These are phyloP conservation scores for Lactarius quietus DNA, from an alignment of 768 basidiomycete species.

Conservation along the genomic window DNA sequence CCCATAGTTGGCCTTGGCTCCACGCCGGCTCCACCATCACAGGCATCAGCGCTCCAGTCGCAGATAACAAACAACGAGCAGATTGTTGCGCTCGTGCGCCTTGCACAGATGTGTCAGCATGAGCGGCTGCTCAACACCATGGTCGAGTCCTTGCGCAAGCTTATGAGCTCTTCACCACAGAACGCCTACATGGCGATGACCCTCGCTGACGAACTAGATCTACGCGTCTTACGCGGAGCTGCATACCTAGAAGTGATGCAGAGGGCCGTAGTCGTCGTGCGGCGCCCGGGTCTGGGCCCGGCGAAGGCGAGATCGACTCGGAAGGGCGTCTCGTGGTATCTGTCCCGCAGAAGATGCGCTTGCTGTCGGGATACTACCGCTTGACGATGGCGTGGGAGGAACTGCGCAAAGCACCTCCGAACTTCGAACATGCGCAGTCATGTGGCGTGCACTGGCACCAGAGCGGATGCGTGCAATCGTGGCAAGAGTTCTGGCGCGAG, in stretches of 20 bases:
- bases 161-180: slow-evolving; percentile 59
- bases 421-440: slow-evolving; percentile 60
- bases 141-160: slow-evolving; percentile 52
- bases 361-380: slow-evolving; percentile 67
- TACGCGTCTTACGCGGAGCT: slow-evolving; percentile 55
- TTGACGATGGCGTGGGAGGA: slow-evolving; percentile 65
- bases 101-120: slow-evolving; percentile 67
- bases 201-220: slow-evolving; percentile 64
- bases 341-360: slow-evolving; percentile 56
- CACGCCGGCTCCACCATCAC: slow-evolving; percentile 32
- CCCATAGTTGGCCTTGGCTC: slow-evolving; percentile 32
- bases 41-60: slow-evolving; percentile 8
- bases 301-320: slow-evolving; percentile 33
- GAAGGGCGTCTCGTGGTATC: slow-evolving; percentile 51
- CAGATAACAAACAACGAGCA: slow-evolving; percentile 26
- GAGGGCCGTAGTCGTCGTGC: slow-evolving; percentile 44
- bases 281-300: slow-evolving; percentile 24
- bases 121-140: slow-evolving; percentile 56
- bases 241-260: slow-evolving; percentile 77
- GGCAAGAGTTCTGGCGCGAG: slow-evolving; percentile 80
- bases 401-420: slow-evolving; percentile 51
- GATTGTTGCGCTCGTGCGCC: slow-evolving; percentile 43
- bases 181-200: slow-evolving; percentile 73
- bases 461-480: slow-evolving; percentile 66
- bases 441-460: slow-evolving; percentile 72